Conservation (phyloP, 805 yeast genomes). For the Diddensiella transvaalensis region DNA sequence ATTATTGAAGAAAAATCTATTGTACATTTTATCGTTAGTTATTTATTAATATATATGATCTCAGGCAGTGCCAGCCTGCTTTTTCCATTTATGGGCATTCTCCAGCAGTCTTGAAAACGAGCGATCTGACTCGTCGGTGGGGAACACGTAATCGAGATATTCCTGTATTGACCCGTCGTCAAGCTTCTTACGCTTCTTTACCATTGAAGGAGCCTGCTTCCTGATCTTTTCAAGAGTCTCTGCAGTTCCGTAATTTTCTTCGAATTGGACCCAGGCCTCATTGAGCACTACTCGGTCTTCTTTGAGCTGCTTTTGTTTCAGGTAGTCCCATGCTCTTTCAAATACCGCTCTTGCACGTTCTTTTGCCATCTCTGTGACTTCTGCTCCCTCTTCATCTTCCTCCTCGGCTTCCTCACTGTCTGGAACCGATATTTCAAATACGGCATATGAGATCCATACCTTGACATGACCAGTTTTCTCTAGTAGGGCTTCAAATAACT, state of each 20-base stretch:
- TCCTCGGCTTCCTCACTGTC: constrained; percentile 49
- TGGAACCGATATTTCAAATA: constrained; percentile 61
- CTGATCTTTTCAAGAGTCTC: constrained; percentile 38
- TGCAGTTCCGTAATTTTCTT: constrained; percentile 53
- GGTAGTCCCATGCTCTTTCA: constrained; percentile 47
- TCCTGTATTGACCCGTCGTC: constrained; percentile 51
- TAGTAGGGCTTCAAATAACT: constrained; percentile 43
- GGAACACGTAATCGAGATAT: constrained; percentile 59
- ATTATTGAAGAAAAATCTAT: too few relatives aligned
- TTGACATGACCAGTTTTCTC: constrained; percentile 35
- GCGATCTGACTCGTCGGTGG: constrained; percentile 48
- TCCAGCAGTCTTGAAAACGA: constrained; percentile 38
- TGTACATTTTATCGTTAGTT: too few relatives aligned
- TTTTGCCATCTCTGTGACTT: constrained; percentile 48
- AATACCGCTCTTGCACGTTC: constrained; percentile 53
- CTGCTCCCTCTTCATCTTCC: constrained; percentile 46
- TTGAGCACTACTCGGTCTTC: constrained; percentile 51
- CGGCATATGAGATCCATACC: constrained; percentile 63
- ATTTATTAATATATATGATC: too few relatives aligned
- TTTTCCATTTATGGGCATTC: constrained; percentile 50
- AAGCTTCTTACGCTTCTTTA: constrained; percentile 41
- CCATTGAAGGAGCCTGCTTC: constrained; percentile 51
- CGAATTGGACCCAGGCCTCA: constrained; percentile 65
- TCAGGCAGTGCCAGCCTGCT: constrained; percentile 8
- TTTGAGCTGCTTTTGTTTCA: constrained; percentile 37